These are phyloP conservation scores for Acanthamoeba polyphaga DNA, from an alignment of 208 protist species.

Conservation along the genomic window DNA sequence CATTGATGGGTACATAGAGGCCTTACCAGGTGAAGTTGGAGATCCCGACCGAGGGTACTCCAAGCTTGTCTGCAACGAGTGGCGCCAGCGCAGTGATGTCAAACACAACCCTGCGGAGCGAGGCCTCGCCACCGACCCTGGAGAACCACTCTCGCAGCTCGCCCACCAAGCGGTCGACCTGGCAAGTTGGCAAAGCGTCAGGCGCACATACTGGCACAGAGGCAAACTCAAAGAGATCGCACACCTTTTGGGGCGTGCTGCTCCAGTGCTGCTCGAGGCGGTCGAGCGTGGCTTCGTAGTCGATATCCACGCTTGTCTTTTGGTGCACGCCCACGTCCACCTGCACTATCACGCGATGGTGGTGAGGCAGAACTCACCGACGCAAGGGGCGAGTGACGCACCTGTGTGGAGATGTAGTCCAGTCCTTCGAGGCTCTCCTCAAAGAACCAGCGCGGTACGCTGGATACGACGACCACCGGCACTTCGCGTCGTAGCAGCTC, in stretches of 20 bases:
- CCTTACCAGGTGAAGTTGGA: conserved; percentile 29
- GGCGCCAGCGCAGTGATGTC: conserved; percentile 20
- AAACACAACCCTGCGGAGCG: not conserved
- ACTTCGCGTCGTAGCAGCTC: not conserved
- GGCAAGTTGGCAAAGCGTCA: not conserved
- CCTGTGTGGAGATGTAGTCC: conserved; percentile 10
- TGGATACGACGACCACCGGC: not conserved
- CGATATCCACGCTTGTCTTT: conserved; percentile 33
- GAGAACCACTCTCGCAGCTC: conserved; percentile 8
- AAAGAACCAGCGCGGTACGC: conserved; percentile 12
- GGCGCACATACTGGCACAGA: not conserved
- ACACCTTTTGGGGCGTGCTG: not conserved
- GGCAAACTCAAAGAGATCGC: not conserved
- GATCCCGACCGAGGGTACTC: conserved; percentile 7
- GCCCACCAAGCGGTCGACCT: not conserved
- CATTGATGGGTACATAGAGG: not conserved
- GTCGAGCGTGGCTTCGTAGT: conserved; percentile 15
- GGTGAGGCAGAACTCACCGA: not conserved
- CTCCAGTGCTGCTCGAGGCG: conserved; percentile 34
- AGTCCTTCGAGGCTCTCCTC: conserved; percentile 20
- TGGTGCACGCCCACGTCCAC: conserved; percentile 21
- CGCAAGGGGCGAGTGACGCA: not conserved
- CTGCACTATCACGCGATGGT: not conserved
- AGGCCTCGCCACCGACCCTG: not conserved
- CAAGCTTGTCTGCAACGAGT: not conserved